Evolutionary conservation across 2,329 filamentous ascomycete species (phyloP).

Genomic region (Paraphaeosphaeria sporulosa): DNA sequence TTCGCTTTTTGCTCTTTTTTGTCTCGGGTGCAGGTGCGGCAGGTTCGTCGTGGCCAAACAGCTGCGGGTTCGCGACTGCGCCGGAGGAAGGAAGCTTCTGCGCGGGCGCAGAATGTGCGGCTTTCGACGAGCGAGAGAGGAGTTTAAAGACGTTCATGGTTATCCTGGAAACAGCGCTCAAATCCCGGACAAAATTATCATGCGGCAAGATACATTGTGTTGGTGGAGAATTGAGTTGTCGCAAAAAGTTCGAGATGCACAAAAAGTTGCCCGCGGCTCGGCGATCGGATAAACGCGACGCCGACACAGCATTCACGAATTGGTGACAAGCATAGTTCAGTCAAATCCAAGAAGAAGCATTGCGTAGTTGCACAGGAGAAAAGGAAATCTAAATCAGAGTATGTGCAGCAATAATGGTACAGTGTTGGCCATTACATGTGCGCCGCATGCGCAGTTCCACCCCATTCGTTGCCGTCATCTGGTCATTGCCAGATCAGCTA

Average conservation of each 20-base stretch:
- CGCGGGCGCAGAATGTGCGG: conserved; percentile 49
- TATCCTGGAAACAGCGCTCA: background rate
- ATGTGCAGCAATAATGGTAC: conserved; percentile 49
- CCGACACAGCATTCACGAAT: conserved; percentile 8
- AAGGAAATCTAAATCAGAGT: conserved; percentile 49
- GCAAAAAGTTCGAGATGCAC: conserved; percentile 21
- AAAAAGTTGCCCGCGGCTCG: conserved; percentile 28
- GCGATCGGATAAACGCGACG: conserved; percentile 29
- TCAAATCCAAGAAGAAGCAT: conserved; percentile 31
- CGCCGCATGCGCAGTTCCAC: conserved; percentile 25
- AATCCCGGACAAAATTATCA: background rate
- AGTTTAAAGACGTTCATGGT: conserved; percentile 77
- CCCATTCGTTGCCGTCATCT: conserved; percentile 22
- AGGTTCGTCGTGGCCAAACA: conserved; percentile 60
- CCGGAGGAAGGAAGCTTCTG: conserved; percentile 70
- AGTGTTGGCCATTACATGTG: conserved; percentile 37
- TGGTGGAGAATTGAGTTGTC: conserved; percentile 7
- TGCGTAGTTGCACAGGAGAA: conserved; percentile 42
- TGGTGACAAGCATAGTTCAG: background rate
- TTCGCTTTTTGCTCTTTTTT: conserved; percentile 51
- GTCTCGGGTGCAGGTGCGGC: conserved; percentile 45
- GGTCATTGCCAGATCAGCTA: conserved; percentile 8
- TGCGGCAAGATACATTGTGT: conserved; percentile 8
- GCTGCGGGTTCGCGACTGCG: conserved; percentile 70
- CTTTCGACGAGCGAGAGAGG: conserved; percentile 73